Conservation (phyloP, 257 asterid species). For the Primulina eburnea region DNA sequence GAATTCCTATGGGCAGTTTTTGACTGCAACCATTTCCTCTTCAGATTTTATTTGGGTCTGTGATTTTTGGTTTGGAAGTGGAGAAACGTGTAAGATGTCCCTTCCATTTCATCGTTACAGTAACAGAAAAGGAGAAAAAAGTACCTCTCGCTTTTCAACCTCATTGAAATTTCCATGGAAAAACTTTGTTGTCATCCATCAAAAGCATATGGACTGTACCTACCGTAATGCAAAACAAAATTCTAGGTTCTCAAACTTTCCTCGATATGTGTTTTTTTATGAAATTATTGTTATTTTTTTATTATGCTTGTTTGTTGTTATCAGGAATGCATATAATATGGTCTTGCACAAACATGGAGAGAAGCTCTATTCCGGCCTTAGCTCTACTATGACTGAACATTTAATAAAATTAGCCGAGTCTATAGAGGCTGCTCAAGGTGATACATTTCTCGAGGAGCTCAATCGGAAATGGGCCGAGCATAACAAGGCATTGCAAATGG, state of each 20-base stretch:
- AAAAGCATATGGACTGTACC: no score
- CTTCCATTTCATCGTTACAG: neutral
- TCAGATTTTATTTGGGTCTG: neutral
- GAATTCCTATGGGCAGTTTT: neutral
- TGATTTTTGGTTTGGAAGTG: neutral
- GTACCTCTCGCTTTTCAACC: neutral
- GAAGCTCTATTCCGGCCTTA: slow-evolving; percentile 78
- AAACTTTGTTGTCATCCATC: neutral
- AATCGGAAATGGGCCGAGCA: slow-evolving; percentile 77
- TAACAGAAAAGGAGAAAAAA: neutral
- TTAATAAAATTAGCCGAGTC: slow-evolving; percentile 55
- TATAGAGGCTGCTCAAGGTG: slow-evolving; percentile 74
- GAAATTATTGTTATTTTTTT: neutral
- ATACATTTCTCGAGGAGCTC: slow-evolving; percentile 70
- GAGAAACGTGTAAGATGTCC: neutral
- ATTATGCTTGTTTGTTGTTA: neutral
- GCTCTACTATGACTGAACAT: slow-evolving; percentile 63
- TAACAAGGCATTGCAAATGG: slow-evolving; percentile 82
- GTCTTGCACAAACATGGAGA: slow-evolving; percentile 83
- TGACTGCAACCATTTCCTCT: neutral
- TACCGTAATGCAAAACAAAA: neutral
- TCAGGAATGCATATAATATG: slow-evolving; percentile 90
- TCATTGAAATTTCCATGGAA: neutral
- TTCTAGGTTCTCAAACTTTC: slow-evolving; percentile 1
- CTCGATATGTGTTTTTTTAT: neutral